Evolutionary conservation across 2,329 filamentous ascomycete genomes (phyloP).

Genomic region (Didymella sp.): DNA sequence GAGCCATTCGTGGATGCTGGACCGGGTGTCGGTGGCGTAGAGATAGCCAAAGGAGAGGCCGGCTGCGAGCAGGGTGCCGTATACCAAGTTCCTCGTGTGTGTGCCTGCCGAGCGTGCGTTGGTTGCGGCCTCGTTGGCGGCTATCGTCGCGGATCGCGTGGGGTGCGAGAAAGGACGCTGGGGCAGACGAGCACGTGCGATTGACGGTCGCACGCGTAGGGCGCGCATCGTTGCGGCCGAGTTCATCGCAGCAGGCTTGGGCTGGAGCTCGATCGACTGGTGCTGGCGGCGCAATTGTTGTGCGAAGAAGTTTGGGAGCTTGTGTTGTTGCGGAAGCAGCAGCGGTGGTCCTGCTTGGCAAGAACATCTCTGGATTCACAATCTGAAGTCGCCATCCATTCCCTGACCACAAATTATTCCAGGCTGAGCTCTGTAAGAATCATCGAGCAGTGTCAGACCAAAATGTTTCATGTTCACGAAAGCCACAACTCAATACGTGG

Average conservation of each 20-base stretch:
- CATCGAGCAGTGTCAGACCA: too few relatives aligned
- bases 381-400: background rate
- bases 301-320: background rate
- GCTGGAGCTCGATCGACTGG: constrained; percentile 30
- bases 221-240: constrained; percentile 39
- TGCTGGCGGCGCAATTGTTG: constrained; percentile 17
- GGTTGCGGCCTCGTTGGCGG: constrained; percentile 41
- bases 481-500: background rate
- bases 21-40: constrained; percentile 62
- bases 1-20: constrained; percentile 60
- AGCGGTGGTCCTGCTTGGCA: constrained; percentile 17
- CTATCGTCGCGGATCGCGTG: constrained; percentile 33
- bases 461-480: too few relatives aligned
- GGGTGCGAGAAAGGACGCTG: constrained; percentile 26
- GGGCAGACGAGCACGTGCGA: constrained; percentile 26
- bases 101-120: constrained; percentile 52
- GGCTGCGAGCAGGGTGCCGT: constrained; percentile 62
- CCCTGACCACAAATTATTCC: too few relatives aligned
- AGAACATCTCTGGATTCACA: background rate
- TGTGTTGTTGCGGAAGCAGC: constrained; percentile 2
- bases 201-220: constrained; percentile 35
- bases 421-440: too few relatives aligned
- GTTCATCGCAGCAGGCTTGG: constrained; percentile 34
- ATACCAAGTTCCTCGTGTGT: constrained; percentile 58
- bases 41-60: constrained; percentile 56